Conservation (phyloP, 352 stramenopile genomes). For the Pythium utonaiense region DNA sequence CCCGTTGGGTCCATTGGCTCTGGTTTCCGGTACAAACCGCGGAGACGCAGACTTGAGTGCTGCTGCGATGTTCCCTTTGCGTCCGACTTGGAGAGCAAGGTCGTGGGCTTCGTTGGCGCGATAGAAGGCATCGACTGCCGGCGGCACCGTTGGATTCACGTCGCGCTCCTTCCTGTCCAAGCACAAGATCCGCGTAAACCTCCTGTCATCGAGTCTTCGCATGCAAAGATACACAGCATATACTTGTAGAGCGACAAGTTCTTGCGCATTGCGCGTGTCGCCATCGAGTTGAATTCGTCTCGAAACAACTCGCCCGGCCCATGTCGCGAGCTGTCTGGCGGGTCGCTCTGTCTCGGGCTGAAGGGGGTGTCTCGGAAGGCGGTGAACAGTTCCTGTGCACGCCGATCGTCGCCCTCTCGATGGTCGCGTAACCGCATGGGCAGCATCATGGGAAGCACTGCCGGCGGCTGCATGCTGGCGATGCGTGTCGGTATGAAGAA, state of each 20-base stretch:
- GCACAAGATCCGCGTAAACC: neutral
- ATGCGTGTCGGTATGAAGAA: neutral
- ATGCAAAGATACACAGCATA: neutral
- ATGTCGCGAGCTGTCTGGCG: constrained; percentile 8
- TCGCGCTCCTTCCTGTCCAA: constrained; percentile 37
- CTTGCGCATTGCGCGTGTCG: constrained; percentile 24
- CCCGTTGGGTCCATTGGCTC: constrained; percentile 28
- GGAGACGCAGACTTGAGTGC: constrained; percentile 44
- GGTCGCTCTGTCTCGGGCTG: constrained; percentile 13
- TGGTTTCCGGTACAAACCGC: constrained; percentile 25
- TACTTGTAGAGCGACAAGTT: constrained; percentile 30
- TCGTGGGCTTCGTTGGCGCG: constrained; percentile 32
- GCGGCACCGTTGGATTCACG: constrained; percentile 40
- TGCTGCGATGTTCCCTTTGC: constrained; percentile 36
- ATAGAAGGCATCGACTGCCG: constrained; percentile 48
- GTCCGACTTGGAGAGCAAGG: constrained; percentile 25
- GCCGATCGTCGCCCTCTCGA: constrained; percentile 23
- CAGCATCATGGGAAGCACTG: constrained; percentile 34
- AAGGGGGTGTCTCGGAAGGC: constrained; percentile 51
- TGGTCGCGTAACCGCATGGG: constrained; percentile 45
- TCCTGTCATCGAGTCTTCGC: neutral
- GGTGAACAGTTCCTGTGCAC: constrained; percentile 41
- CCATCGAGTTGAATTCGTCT: constrained; percentile 45
- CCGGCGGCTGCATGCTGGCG: neutral
- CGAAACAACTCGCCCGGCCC: constrained; percentile 37